Evolutionary conservation across 1,284 basidiomycete species (phyloP), one percentile per base, ranked within the genome.

Genomic region (Ustilago loliicola): DNA sequence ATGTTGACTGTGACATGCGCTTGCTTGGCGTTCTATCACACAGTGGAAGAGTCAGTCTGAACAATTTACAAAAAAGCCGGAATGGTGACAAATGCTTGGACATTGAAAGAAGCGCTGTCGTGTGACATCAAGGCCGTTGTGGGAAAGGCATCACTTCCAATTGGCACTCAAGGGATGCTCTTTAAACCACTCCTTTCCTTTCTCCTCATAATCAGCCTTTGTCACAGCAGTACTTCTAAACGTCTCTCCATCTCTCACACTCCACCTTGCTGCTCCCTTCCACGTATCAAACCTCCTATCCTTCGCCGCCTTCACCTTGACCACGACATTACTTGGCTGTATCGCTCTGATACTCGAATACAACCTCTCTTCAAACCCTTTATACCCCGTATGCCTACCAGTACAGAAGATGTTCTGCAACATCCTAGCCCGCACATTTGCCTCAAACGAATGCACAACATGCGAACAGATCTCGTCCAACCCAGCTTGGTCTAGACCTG

Each of bases 401-500:
- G 96, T 95, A 3, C 96, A 88, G 87, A 95, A 95, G n/a, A 99
- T 90, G 82, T 95, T 94, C 92, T 95, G 83, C 13, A 89, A 91
- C 65, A 95, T 88, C 40, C 90, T 87, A 15, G 87, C 87, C 76
- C 92, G 66, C 27, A 72, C 91, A 54, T 94, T 91, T 2, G 88
- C 87, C 3, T 90, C 88, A 87, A 96, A 97, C 11, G 92, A 90
- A n/a, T 91, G 90, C 55, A 99, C 89, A 38, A 98, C 90, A 86
- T 91, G 93, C 78, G 94, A 93, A 25, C 95, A 88, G 1, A 98
- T 91, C 87, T 99, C 97, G 15, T 92, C 93, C 3, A 99, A 86
- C 0, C 97, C 97, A 0, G 97, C 96, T 23, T 93, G 94, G 86
- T 99, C 97, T 25, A 98, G 90, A 0, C 97, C 97, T 2, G 95